Percentiles rank a stretch among this genome's conserved stretches.
Evolutionary conservation across 2,329 filamentous ascomycete genomes (phyloP).

Genomic region (Paecilomyces sp.): DNA sequence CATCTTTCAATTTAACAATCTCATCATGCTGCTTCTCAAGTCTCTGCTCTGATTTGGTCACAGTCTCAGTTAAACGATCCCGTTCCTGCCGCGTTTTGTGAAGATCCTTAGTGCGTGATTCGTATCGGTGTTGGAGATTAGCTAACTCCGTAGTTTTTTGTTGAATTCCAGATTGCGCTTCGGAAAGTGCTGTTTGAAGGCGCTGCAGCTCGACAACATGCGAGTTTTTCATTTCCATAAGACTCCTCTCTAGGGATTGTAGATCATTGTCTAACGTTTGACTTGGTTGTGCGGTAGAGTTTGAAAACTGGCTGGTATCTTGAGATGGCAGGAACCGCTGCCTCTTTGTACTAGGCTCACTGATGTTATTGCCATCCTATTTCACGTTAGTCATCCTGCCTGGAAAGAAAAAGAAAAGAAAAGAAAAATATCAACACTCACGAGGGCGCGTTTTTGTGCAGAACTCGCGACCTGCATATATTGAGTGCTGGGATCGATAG

Average conservation of each 20-base stretch:
- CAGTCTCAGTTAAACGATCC: conserved; percentile 22
- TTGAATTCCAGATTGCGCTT: conserved; percentile 19
- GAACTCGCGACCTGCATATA: conserved; percentile 1
- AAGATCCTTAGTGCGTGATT: conserved; percentile 30
- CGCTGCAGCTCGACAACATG: conserved; percentile 23
- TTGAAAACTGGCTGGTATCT: conserved; percentile 29
- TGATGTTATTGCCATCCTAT: conserved; percentile 20
- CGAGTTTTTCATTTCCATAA: conserved; percentile 23
- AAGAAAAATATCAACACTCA: conserved; percentile 12
- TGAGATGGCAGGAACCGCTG: conserved; percentile 28
- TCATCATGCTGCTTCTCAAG: conserved; percentile 30
- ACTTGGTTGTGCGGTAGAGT: conserved; percentile 23
- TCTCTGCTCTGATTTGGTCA: conserved; percentile 20
- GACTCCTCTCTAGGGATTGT: conserved; percentile 19
- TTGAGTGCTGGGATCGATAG: background rate
- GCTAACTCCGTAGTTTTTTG: conserved; percentile 27
- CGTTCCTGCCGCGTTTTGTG: conserved; percentile 31
- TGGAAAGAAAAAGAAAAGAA: background rate
- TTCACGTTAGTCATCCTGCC: background rate
- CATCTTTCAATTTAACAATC: conserved; percentile 33
- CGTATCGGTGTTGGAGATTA: conserved; percentile 38
- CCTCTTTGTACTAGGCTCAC: conserved; percentile 27
- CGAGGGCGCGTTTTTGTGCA: conserved; percentile 23
- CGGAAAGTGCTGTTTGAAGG: conserved; percentile 19
- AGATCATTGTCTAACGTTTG: conserved; percentile 22